Evolutionary conservation across 164 flowering plant genomes (phyloP).

Genomic region (Malania oleifera): DNA sequence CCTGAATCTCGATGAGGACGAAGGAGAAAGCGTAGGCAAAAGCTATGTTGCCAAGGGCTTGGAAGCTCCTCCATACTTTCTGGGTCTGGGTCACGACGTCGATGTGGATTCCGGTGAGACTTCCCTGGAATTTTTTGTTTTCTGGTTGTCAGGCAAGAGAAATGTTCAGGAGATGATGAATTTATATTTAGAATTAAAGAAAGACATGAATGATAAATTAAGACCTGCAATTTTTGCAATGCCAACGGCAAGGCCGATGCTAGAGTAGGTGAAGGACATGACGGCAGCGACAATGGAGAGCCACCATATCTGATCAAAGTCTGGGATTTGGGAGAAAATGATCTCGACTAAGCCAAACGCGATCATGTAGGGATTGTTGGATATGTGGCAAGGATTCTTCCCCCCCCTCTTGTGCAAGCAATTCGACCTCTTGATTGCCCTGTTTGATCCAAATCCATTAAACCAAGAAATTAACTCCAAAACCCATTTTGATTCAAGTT

Average conservation of each 20-base stretch:
- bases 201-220: neutral
- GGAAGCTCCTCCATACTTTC: slow-evolving; percentile 1
- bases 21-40: slow-evolving; percentile 2
- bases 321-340: slow-evolving; percentile 43
- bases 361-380: slow-evolving; percentile 52
- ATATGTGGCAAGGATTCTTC: slow-evolving; percentile 37
- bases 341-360: slow-evolving; percentile 42
- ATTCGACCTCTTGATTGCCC: slow-evolving; percentile 52
- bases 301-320: slow-evolving; percentile 46
- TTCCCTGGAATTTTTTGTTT: neutral
- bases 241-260: slow-evolving; percentile 40
- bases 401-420: slow-evolving; percentile 44
- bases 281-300: slow-evolving; percentile 43
- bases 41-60: slow-evolving; percentile 3
- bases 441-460: slow-evolving; percentile 16
- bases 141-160: slow-evolving; percentile 22
- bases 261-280: slow-evolving; percentile 48
- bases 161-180: neutral
- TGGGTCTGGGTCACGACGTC: neutral
- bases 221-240: slow-evolving; percentile 37
- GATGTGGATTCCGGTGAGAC: neutral
- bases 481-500: too few species aligned
- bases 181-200: too few species aligned
- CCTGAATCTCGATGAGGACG: slow-evolving; percentile 5
- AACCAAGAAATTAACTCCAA: neutral